These are phyloP conservation scores for Penicillium longicatenatum DNA, from an alignment of 495 filamentous ascomycete genomes.

Conservation along the genomic window DNA sequence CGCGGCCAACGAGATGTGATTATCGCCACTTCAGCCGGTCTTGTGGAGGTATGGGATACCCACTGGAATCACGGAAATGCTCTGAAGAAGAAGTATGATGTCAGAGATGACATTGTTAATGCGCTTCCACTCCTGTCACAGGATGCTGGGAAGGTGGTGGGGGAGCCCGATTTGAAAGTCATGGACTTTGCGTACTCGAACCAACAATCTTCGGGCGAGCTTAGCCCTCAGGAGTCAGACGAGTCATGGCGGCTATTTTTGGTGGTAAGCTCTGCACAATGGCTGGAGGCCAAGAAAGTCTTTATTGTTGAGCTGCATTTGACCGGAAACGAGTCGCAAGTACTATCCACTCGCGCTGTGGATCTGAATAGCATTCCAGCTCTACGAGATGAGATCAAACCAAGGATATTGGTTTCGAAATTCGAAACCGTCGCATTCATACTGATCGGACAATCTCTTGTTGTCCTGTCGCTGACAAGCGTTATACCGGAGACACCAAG, in stretches of 20 bases:
- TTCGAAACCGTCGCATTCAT: conserved; percentile 81
- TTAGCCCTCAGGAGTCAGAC: conserved; percentile 18
- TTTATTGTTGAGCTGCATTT: conserved; percentile 35
- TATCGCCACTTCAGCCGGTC: conserved; percentile 70
- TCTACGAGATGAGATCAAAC: conserved; percentile 44
- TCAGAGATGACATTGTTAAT: conserved; percentile 40
- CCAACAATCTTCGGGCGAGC: conserved; percentile 18
- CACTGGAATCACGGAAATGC: conserved; percentile 74
- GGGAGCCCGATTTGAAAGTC: conserved; percentile 36
- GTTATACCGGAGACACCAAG: conserved; percentile 62
- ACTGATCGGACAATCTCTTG: conserved; percentile 72
- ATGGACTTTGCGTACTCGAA: conserved; percentile 39
- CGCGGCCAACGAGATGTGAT: conserved; percentile 85
- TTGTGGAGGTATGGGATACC: conserved; percentile 82
- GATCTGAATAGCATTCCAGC: conserved; percentile 23
- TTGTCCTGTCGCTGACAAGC: conserved; percentile 66
- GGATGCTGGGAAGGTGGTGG: conserved; percentile 23
- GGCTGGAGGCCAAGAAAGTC: conserved; percentile 22
- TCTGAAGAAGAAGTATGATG: conserved; percentile 54
- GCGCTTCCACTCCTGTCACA: conserved; percentile 20
- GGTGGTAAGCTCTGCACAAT: conserved; percentile 28
- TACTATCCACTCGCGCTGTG: conserved; percentile 35
- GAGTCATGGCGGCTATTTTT: conserved; percentile 37
- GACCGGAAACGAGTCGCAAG: conserved; percentile 24
- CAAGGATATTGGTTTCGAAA: conserved; percentile 74